Base-by-base conservation (phyloP, 257 asterid species). In the Striga asiatica region DNA sequence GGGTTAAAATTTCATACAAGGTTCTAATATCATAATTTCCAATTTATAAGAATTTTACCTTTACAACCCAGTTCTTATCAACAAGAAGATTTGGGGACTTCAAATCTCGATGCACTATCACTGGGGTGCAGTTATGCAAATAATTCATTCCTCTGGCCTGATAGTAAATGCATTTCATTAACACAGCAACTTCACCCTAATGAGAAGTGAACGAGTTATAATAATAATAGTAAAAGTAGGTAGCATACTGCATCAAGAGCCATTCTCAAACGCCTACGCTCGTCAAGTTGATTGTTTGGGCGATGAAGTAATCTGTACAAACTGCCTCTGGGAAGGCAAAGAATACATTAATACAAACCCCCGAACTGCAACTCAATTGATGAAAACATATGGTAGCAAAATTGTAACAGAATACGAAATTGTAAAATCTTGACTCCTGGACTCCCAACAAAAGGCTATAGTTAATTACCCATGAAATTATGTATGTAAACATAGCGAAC, bases 141-240 rank as follows among this genome's bases (percentile, higher is more conserved):
- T 89, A 89, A 79, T 89, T 89, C 97, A 89, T 89, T 53, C 97
- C 97, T 58, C 95, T 75, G 58, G 94, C 97, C 97, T 89, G 48
- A 68, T 21, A 55, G 20, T 45, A 66, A 23, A 32, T 13, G 59
- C 34, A 68, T 17, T 18, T 28, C 56, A 56, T 72, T 42, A 57
- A 59, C 39, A 19, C 19, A 58, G 60, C 25, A 57, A 35, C 49
- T 8, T 45, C 48, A 27, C 13, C 56, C 51, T 49, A 58, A 38
- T 34, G 49, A 56, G 66, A 62, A 55, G 38, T 47, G n/a, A 32
- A 42, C 24, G 60, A 68, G 55, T 29, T 56, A 67, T 25, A 25
- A 31, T 12, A 22, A 54, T 17, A 58, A 17, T 21, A n/a, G n/a
- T 23, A 17, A 28, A 31, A 64, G 31, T 17, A 62, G 61, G 58